Conservation (phyloP, 805 yeast species). For the Candida oleophila region DNA sequence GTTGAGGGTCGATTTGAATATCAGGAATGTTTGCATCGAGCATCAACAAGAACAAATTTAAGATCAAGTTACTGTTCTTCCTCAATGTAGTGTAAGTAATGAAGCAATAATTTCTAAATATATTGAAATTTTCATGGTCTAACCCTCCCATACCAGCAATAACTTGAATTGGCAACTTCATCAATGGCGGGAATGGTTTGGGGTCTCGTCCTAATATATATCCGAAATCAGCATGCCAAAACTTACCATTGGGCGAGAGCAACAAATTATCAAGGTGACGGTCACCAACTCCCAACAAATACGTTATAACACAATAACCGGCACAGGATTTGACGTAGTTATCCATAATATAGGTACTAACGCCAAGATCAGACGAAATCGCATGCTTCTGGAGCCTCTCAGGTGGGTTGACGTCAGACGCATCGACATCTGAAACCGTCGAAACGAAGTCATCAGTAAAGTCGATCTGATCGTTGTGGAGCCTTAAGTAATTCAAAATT, state of each 20-base stretch:
- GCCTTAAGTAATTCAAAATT: slow-evolving; percentile 66
- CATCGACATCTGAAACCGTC: background rate
- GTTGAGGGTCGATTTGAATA: slow-evolving; percentile 76
- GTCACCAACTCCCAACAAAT: slow-evolving; percentile 94
- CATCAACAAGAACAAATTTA: slow-evolving; percentile 92
- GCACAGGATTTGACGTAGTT: slow-evolving; percentile 94
- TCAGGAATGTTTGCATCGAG: slow-evolving; percentile 91
- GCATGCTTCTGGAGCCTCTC: slow-evolving; percentile 25
- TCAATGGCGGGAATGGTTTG: slow-evolving; percentile 96
- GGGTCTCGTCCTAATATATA: slow-evolving; percentile 96
- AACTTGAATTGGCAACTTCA: slow-evolving; percentile 95
- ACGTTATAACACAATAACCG: slow-evolving; percentile 96
- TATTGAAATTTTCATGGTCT: slow-evolving; percentile 76
- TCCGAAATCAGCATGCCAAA: slow-evolving; percentile 98
- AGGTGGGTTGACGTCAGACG: background rate
- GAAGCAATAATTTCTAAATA: slow-evolving; percentile 90
- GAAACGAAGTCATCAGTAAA: background rate
- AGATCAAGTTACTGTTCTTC: slow-evolving; percentile 83
- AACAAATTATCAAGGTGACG: slow-evolving; percentile 90
- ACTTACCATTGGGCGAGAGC: slow-evolving; percentile 74
- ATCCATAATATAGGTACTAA: slow-evolving; percentile 76
- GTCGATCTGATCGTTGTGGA: slow-evolving; percentile 36
- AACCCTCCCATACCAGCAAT: slow-evolving; percentile 98
- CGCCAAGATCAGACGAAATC: slow-evolving; percentile 41
- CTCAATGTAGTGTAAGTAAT: slow-evolving; percentile 89